Conservation (phyloP, 495 filamentous ascomycete genomes). For the Penicillium arizonense region DNA sequence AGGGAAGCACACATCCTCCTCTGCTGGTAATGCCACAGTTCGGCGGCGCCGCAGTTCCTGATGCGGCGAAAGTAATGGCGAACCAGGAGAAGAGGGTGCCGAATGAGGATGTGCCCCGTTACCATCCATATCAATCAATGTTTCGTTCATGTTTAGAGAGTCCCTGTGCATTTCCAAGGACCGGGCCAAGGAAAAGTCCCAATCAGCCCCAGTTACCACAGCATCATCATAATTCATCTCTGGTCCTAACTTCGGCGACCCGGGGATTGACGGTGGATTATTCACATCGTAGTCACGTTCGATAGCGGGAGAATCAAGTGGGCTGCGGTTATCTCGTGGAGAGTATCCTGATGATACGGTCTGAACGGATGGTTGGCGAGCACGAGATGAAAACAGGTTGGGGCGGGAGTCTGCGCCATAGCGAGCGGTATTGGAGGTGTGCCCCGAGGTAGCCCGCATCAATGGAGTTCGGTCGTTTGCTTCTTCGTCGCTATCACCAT, state of each 20-base stretch:
- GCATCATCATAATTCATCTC: constrained; percentile 75
- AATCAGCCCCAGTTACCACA: constrained; percentile 59
- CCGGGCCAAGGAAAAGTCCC: constrained; percentile 34
- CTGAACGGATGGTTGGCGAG: constrained; percentile 28
- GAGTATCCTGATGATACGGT: constrained; percentile 35
- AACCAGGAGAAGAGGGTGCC: constrained; percentile 28
- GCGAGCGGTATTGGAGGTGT: constrained; percentile 20
- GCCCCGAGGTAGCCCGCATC: constrained; percentile 29
- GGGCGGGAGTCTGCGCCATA: constrained; percentile 42
- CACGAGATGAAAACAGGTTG: constrained; percentile 27
- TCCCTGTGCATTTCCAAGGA: constrained; percentile 35
- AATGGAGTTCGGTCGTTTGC: constrained; percentile 42
- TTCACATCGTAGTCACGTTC: constrained; percentile 76
- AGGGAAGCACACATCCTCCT: constrained; percentile 94
- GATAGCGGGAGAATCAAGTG: constrained; percentile 25
- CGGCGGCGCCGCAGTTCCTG: constrained; percentile 46
- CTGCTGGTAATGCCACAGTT: constrained; percentile 55
- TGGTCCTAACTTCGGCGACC: constrained; percentile 61
- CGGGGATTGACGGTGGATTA: constrained; percentile 92
- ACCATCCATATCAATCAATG: constrained; percentile 59
- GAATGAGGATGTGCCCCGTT: constrained; percentile 28
- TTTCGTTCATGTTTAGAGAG: constrained; percentile 42
- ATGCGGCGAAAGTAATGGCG: constrained; percentile 30
- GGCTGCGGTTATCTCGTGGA: constrained; percentile 29
- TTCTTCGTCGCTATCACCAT: constrained; percentile 54